Evolutionary conservation across 441 rosid species (phyloP).

Genomic region (Gossypium trilobum): DNA sequence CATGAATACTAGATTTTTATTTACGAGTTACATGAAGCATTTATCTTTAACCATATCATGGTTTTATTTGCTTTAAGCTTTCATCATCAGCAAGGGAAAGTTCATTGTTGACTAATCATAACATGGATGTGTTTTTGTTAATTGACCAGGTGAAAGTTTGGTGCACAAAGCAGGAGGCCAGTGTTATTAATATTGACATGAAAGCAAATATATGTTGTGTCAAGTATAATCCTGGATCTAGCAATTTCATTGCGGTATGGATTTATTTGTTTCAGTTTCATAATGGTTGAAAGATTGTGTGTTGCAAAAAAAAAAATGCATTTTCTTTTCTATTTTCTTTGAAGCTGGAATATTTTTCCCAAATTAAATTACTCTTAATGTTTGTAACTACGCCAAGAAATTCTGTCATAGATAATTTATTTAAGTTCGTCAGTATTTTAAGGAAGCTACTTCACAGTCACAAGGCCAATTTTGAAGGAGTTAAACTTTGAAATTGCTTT

Average conservation of each 20-base stretch:
- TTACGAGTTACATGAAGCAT: not conserved
- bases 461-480: not conserved
- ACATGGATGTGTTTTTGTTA: slow-evolving; percentile 15
- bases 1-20: not conserved
- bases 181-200: slow-evolving; percentile 92
- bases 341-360: not conserved
- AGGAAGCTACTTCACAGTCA: not conserved
- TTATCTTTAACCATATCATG: slow-evolving; percentile 2
- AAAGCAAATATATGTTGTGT: slow-evolving; percentile 97
- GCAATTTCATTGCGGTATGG: slow-evolving; percentile 86
- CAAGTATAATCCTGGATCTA: slow-evolving; percentile 95
- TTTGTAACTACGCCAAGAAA: not conserved
- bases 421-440: not conserved
- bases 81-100: not conserved
- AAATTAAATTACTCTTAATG: not conserved
- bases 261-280: not conserved
- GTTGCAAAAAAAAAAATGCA: not conserved
- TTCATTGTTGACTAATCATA: not conserved
- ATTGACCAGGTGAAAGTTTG: slow-evolving; percentile 86
- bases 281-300: not conserved
- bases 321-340: not conserved
- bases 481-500: not conserved
- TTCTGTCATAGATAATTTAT: not conserved
- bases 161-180: slow-evolving; percentile 94
- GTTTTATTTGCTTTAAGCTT: slow-evolving; percentile 3